Conservation (phyloP, 106 monocot species). For the Apostasia shenzhenica region DNA sequence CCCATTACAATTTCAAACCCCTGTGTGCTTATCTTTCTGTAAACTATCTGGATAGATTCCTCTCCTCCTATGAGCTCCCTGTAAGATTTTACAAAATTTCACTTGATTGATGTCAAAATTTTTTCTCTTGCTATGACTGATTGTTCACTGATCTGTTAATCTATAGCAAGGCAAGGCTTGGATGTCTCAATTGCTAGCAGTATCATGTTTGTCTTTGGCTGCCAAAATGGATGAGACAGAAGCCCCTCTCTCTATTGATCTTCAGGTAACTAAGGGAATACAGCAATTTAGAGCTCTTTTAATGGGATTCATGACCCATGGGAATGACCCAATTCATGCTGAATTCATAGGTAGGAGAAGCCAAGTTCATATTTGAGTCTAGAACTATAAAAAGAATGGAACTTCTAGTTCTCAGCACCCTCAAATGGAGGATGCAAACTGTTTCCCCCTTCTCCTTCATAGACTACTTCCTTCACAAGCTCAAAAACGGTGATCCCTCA, state of each 20-base stretch:
- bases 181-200: slow-evolving; percentile 73
- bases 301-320: background rate
- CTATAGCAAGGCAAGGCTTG: slow-evolving; percentile 62
- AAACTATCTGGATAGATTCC: slow-evolving; percentile 88
- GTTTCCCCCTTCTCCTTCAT: slow-evolving; percentile 73
- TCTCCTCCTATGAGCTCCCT: slow-evolving; percentile 61
- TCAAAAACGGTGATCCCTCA: slow-evolving; percentile 25
- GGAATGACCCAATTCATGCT: background rate
- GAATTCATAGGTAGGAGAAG: slow-evolving; percentile 32
- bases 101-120: background rate
- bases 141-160: background rate
- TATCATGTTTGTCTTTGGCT: slow-evolving; percentile 73
- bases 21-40: slow-evolving; percentile 61
- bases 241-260: slow-evolving; percentile 54
- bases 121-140: background rate
- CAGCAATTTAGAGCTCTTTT: background rate
- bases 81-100: slow-evolving; percentile 31
- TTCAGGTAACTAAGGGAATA: slow-evolving; percentile 42
- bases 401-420: slow-evolving; percentile 59
- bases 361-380: slow-evolving; percentile 53
- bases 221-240: slow-evolving; percentile 78
- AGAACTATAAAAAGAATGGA: slow-evolving; percentile 78
- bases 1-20: slow-evolving; percentile 61
- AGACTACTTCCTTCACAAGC: slow-evolving; percentile 55
- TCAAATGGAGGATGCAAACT: slow-evolving; percentile 76